A percentile compares a stretch with the other conserved stretches of the same genome.
phyloP scores from a whole-genome alignment of 345 rosid genomes.

The Rhizophora apiculata region DNA sequence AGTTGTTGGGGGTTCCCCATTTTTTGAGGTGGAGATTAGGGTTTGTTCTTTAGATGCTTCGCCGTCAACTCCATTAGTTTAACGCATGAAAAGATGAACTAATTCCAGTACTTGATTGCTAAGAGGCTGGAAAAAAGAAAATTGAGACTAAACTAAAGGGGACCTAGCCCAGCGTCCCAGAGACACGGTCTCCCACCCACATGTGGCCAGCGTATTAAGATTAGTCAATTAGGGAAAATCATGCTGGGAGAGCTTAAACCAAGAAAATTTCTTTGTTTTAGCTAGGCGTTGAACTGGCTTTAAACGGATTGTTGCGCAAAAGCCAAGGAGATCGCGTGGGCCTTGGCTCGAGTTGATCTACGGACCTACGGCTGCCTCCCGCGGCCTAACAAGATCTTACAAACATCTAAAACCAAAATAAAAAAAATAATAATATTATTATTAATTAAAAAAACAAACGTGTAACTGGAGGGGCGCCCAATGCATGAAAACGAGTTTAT shows the following conservation, averaged over 20 bases:
- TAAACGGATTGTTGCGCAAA: conserved; percentile 27
- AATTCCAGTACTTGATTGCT: conserved; percentile 11
- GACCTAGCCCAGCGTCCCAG: conserved; percentile 15
- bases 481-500: conserved; percentile 22
- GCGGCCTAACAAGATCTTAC: conserved; percentile 43
- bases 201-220: conserved; percentile 59
- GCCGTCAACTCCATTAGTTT: not conserved
- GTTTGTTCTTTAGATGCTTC: not conserved
- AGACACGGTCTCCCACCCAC: conserved; percentile 91
- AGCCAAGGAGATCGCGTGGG: conserved; percentile 48
- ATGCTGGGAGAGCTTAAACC: conserved; percentile 25
- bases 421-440: too few relatives aligned
- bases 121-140: conserved; percentile 25
- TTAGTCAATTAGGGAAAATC: conserved; percentile 37
- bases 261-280: conserved; percentile 25
- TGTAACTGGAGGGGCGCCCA: conserved; percentile 5
- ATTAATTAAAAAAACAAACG: too few relatives aligned
- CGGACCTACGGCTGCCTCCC: conserved; percentile 8
- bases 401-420: conserved; percentile 19
- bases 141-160: conserved; percentile 18
- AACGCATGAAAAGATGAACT: not conserved
- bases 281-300: not conserved
- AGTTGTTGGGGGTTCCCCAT: conserved; percentile 6
- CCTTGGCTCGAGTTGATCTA: conserved; percentile 14
- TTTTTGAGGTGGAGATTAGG: conserved; percentile 2